Percentiles rank a stretch among this genome's conserved stretches.
Conservation (phyloP, 1,284 basidiomycete genomes). For the Phaffia rhodozyma region DNA sequence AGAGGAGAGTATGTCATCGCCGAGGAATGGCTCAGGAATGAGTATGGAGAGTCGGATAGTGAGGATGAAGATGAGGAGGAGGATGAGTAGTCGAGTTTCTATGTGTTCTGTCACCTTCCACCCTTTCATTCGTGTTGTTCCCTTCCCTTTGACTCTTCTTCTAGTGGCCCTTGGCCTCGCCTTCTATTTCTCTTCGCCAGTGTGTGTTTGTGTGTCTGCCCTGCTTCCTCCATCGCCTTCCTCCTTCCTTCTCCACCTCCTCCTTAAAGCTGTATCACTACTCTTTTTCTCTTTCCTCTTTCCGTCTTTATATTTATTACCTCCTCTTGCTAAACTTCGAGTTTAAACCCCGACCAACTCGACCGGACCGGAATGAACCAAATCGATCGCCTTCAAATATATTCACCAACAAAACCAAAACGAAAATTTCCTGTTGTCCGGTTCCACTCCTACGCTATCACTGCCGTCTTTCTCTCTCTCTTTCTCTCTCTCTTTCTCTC, state of each 20-base stretch:
- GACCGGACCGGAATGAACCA: too few species aligned
- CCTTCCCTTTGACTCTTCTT: not conserved
- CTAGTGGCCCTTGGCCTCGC: not conserved
- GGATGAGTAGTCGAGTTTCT: not conserved
- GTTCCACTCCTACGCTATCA: too few species aligned
- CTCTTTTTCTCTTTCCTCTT: not conserved
- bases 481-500: not conserved
- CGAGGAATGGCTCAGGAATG: slow-evolving; percentile 16
- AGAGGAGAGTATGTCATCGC: slow-evolving; percentile 14
- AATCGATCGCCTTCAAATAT: too few species aligned
- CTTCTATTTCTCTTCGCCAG: not conserved
- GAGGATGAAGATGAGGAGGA: slow-evolving; percentile 14
- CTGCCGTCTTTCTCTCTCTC: too few species aligned
- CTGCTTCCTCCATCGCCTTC: too few species aligned
- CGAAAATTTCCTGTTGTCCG: too few species aligned
- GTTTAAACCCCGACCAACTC: too few species aligned
- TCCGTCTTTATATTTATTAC: not conserved
- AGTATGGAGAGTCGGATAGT: slow-evolving; percentile 5
- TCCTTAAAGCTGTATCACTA: not conserved
- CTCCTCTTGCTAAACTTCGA: too few species aligned
- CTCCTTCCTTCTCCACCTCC: not conserved
- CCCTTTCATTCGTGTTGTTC: not conserved
- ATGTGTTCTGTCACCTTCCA: not conserved
- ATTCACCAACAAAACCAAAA: too few species aligned
- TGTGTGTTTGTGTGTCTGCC: too few species aligned